phyloP scores from a whole-genome alignment of 805 yeast species.

The Metschnikowia arizonensis region DNA sequence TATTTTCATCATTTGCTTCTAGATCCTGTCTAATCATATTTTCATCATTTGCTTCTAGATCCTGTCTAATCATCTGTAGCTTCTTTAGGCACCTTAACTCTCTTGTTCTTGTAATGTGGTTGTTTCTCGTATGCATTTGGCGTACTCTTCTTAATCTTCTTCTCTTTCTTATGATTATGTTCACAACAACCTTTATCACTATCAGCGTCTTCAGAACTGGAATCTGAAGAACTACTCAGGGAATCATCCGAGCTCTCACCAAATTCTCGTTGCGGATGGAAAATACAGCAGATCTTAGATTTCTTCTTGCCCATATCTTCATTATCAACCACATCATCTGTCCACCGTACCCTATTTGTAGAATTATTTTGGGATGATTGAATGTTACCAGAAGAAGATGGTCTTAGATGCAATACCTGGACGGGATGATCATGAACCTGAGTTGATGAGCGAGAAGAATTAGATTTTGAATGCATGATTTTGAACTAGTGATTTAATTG shows the following conservation, averaged over 20 bases:
- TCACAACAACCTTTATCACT: slow-evolving; percentile 13
- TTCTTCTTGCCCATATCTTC: slow-evolving; percentile 86
- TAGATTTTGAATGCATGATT: no score
- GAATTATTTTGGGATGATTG: no score
- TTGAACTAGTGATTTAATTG: no score
- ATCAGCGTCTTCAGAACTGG: slow-evolving; percentile 27
- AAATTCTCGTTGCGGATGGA: slow-evolving; percentile 67
- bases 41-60: no score
- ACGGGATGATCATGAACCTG: not conserved
- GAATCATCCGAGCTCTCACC: slow-evolving; percentile 39
- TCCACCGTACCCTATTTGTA: slow-evolving; percentile 68
- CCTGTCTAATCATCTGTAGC: no score
- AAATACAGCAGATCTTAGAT: slow-evolving; percentile 85
- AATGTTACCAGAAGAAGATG: slow-evolving; percentile 8
- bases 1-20: no score
- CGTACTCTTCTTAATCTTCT: slow-evolving; percentile 28
- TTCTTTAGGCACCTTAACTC: no score
- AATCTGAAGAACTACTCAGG: slow-evolving; percentile 17
- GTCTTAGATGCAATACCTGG: slow-evolving; percentile 18
- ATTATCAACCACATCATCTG: slow-evolving; percentile 82
- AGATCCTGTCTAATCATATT: no score
- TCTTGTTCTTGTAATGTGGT: slow-evolving; percentile 44
- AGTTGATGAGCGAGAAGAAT: no score
- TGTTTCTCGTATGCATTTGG: slow-evolving; percentile 90
- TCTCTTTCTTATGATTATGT: slow-evolving; percentile 22